Evolutionary conservation across 768 basidiomycete genomes (phyloP), one percentile per base, ranked within the genome.

Genomic region (Saitozyma sp.): DNA sequence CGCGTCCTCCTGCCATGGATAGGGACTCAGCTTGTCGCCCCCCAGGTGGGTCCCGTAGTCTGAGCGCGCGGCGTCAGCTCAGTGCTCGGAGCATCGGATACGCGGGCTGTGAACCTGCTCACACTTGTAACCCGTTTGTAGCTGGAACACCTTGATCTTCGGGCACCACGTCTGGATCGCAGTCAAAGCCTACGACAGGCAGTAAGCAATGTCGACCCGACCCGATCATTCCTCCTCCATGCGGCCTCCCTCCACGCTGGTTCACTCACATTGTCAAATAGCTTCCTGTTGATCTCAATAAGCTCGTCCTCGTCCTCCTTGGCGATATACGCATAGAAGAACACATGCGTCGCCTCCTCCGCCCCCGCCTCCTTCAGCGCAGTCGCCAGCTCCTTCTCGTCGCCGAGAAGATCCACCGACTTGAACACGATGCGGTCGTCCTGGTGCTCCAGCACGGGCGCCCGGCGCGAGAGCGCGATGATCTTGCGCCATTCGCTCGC

Each of bases 111-210:
- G 29, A 29, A 5, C 29, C 29, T 5, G 29, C 46, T 48, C 46
- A 75, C 67, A 75, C 71, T 29, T 71, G 71, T 61, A 73, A 69
- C 59, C 14, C 19, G 14, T 17, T 48, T 48, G 14, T 48, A 14
- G 14, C 19, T 17, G 46, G 17, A 73, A 73, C 51, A 19, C 64
- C 6, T 64, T 56, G 56, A 61, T 54, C 17, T 75, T 64, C 63
- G 70, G 71, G 74, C 41, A 56, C 42, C 74, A 75, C 45, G 54
- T 70, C 54, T 58, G 63, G 65, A 71, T 73, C 58, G 67, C 69
- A 13, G 67, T 70, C 57, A 54, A 39, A 14, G 74, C 72, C 61
- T 69, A 69, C 52, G 73, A 75, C 60, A 75, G 66, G 19, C 70
- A 70, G 66, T 58, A 59, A 43, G 54, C 53, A 54, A 76, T 76